Evolutionary conservation across 805 yeast genomes (phyloP), one percentile per base, ranked within the genome.

Genomic region (Candida vaughaniae): DNA sequence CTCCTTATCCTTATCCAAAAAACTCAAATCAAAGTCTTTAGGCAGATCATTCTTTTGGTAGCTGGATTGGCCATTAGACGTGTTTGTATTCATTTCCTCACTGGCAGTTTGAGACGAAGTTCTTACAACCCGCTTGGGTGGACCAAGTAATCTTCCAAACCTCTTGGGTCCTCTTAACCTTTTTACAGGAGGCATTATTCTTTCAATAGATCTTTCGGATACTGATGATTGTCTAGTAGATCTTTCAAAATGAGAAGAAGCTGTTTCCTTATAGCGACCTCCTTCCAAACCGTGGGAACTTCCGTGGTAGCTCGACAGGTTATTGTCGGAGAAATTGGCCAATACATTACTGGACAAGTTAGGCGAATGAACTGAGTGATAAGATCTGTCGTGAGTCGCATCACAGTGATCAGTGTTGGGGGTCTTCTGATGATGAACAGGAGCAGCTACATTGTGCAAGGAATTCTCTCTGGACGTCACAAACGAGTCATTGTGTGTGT

Each of bases 101-200:
- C 18, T 16, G n/a, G 30, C 4, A 11, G 25, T 35, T 8, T 19
- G 19, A 15, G 28, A 19, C 6, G 39, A 29, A 10, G 35, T 31
- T 18, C 37, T 29, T 8, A 32, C 32, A 10, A 73, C 63, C 33
- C 81, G 52, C 45, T 72, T 66, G 1, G 80, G 80, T 8, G 78
- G 79, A 2, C 81, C 81, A 26, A 76, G 43, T 3, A 52, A 36
- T 38, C 52, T 58, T 5, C 65, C 64, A 35, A 66, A 63, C 22
- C 73, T 55, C 39, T 72, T 57, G 1, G 62, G 45, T 9, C 67
- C 59, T 31, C 67, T 51, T 22, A 60, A 50, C 32, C 65, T 41
- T 37, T 55, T 60, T n/a, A 58, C 44, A 7, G 53, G 46, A 6
- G 47, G 49, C 25, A 40, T 25, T 12, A 29, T 35, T 23, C 32